Evolutionary conservation across 768 basidiomycete genomes (phyloP), one percentile per base, ranked within the genome.

Genomic region (Clitopilus passeckerianus): DNA sequence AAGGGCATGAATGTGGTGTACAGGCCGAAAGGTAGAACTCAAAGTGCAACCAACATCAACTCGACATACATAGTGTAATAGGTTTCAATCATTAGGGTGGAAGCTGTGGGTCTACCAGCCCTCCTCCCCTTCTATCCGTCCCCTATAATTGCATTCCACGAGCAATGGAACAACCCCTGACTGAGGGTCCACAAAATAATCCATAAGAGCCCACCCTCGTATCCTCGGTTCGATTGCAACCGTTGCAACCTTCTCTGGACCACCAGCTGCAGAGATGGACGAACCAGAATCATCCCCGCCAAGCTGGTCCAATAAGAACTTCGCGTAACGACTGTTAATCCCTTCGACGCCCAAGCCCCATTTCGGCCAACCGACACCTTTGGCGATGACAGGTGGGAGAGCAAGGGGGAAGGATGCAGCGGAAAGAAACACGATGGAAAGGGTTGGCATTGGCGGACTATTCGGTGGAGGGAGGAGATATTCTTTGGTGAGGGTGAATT

Each of bases 321-420:
- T 74, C 2, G 81, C 86, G 2, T 93, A 74, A n/a, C 87, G 79
- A 22, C 77, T 78, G 67, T 98, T 98, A 41, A 95, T 86, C 1
- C 95, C 95, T 68, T 91, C 86, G n/a, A 94, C 76, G 5, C 94
- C 94, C 6, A 94, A 66, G 1, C 88, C 87, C 72, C 80, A 76
- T 35, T 78, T 74, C 0, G 92, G 91, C 86, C 87, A 93, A 14
- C 93, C 93, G 66, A 93, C 85, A 0, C 95, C 95, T 63, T 82
- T 83, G 5, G 95, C 91, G 22, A 96, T 77, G 9, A 80, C 74
- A 5, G 88, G 79, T 6, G 95, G 95, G 20, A 89, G 74, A 0
- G 93, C 90, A 14, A 95, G 75, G 1, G 94, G 94, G 70, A 95
- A 81, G 7, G 86, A 86, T 0, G 90, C 77, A 0, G 92, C 95